Conservation (phyloP, 2,329 filamentous ascomycete species). For the Beauveria pseudobassiana region DNA sequence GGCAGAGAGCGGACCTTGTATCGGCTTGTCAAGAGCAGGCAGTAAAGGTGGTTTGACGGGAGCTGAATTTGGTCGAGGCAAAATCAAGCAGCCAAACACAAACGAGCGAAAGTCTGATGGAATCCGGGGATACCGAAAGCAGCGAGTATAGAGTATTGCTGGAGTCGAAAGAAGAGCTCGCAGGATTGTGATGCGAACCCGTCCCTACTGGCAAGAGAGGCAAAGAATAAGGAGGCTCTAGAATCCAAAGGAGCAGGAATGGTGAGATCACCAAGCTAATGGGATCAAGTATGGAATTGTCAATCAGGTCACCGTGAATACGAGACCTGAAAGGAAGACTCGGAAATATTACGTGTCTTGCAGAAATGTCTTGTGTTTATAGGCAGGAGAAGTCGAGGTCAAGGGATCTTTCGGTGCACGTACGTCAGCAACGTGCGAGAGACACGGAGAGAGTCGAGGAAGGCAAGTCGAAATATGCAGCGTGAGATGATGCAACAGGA, state of each 20-base stretch:
- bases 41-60: not conserved
- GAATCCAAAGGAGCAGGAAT: not conserved
- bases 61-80: not conserved
- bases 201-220: slow-evolving; percentile 7
- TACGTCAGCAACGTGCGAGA: slow-evolving; percentile 1
- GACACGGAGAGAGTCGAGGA: not conserved
- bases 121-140: not conserved
- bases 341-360: slow-evolving; percentile 11
- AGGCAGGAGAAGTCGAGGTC: slow-evolving; percentile 4
- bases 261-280: slow-evolving; percentile 11
- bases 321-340: not conserved
- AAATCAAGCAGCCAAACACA: not conserved
- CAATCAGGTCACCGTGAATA: not conserved
- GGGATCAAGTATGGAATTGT: slow-evolving; percentile 3
- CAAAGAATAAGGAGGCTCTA: slow-evolving; percentile 2
- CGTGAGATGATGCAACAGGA: slow-evolving; percentile 1
- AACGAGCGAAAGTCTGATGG: not conserved
- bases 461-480: slow-evolving; percentile 1
- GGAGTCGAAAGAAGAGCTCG: not conserved
- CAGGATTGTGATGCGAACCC: not conserved
- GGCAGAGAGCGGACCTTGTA: not conserved
- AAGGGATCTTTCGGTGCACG: slow-evolving; percentile 5
- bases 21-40: not conserved
- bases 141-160: slow-evolving; percentile 2
- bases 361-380: slow-evolving; percentile 4